Base-by-base conservation (phyloP, 768 basidiomycete genomes). In the Suillus paluster region DNA sequence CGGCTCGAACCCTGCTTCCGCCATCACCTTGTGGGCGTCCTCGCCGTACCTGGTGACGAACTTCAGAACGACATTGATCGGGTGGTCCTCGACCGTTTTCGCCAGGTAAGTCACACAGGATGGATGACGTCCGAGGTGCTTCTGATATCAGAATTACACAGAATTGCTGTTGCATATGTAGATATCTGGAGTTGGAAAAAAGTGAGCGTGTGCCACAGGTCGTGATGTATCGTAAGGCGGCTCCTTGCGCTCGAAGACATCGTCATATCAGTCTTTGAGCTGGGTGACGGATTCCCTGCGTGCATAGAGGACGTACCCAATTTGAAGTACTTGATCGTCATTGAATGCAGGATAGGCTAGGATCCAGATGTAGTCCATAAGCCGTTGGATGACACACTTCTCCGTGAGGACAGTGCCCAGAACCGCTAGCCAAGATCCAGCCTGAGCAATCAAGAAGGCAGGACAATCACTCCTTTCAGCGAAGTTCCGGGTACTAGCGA, bases 31-130 rank as follows among this genome's bases (percentile, higher is more conserved):
- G 61, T 81, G 80, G 0, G 67, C 75, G 8, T 67, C 71, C 8
- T 14, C 61, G 27, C 75, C 69, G 60, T 81, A 81, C 7, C 68
- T 60, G 17, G 66, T 63, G 45, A 74, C 75, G 48, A 81, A 81
- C 63, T 80, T 81, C 57, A 81, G 71, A 0, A 79, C 72, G 11
- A 79, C 62, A 23, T 64, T 58, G 27, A 34, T 57, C 3, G 27
- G 56, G 0, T 46, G 38, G 12, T 49, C 36, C 50, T 48, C 56
- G 2, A 52, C 1, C 15, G 60, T 69, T 58, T 59, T 57, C 12
- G 71, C 73, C 2, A 54, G 67, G 64, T 68, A 76, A 1, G 68
- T 71, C 6, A 71, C 64, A 38, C 72, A 76, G 3, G 60, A 57
- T 1, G 57, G 14, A 3, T 66, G 7, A 0, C 5, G n/a, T 42